These are phyloP conservation scores for Xylariaceae sp. DNA, from an alignment of 2,329 filamentous ascomycete species.

Conservation along the genomic window DNA sequence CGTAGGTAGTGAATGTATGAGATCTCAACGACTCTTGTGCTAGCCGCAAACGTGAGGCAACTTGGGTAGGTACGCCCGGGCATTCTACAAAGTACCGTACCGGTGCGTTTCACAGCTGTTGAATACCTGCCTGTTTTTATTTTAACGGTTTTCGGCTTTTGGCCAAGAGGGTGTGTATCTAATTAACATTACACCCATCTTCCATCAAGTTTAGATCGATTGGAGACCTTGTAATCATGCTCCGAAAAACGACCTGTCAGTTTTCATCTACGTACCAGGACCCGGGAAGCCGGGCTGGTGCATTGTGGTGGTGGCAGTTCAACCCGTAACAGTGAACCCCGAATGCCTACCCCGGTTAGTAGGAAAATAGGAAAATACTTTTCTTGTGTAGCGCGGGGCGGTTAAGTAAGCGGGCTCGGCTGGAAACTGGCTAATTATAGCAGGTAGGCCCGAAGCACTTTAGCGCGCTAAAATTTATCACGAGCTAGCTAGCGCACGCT, in stretches of 20 bases:
- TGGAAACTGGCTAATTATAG: not conserved
- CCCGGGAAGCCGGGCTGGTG: conserved; percentile 20
- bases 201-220: conserved; percentile 15
- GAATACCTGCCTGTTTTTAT: not conserved
- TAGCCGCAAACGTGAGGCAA: conserved; percentile 13
- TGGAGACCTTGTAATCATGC: conserved; percentile 11
- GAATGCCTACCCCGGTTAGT: not conserved
- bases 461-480: not conserved
- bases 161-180: conserved; percentile 5
- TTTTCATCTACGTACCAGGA: conserved; percentile 14
- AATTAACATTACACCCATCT: conserved; percentile 5
- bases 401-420: too few species aligned
- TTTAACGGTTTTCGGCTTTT: not conserved
- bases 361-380: too few species aligned
- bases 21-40: not conserved
- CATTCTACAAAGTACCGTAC: not conserved
- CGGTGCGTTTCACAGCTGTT: not conserved
- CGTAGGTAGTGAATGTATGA: not conserved
- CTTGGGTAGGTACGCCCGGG: not conserved
- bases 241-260: conserved; percentile 13
- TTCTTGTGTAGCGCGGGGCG: too few species aligned
- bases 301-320: conserved; percentile 13
- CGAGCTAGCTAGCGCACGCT: not conserved
- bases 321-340: not conserved
- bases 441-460: not conserved